Percentiles rank a stretch among this genome's conserved stretches.
Conservation (phyloP, 2,329 filamentous ascomycete genomes). For the Pseudogymnoascus pannorum region DNA sequence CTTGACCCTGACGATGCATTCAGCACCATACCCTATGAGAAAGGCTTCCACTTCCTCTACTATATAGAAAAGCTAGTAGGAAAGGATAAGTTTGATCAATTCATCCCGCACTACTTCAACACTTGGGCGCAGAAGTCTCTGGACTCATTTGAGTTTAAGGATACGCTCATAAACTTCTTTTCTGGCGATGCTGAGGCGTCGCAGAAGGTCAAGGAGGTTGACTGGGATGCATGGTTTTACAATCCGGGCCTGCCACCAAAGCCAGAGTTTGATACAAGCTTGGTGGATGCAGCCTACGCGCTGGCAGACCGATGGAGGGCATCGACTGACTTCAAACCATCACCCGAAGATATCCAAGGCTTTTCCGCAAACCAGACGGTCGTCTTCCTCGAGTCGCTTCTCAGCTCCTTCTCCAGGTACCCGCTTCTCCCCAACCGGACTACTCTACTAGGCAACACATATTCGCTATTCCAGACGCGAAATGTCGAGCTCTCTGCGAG, state of each 20-base stretch:
- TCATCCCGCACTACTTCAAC: slow-evolving; percentile 91
- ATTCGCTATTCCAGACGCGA: slow-evolving; percentile 64
- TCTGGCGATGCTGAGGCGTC: slow-evolving; percentile 53
- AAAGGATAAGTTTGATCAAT: slow-evolving; percentile 82
- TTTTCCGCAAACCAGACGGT: slow-evolving; percentile 85
- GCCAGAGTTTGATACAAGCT: slow-evolving; percentile 80
- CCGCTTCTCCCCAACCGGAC: slow-evolving; percentile 59
- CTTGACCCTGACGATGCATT: slow-evolving; percentile 96
- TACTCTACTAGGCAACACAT: slow-evolving; percentile 64
- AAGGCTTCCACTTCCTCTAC: slow-evolving; percentile 91
- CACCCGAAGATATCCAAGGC: slow-evolving; percentile 57
- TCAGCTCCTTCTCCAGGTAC: slow-evolving; percentile 51
- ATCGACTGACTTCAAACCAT: slow-evolving; percentile 56
- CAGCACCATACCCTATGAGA: slow-evolving; percentile 87
- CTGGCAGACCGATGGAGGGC: slow-evolving; percentile 77
- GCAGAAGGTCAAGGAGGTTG: slow-evolving; percentile 61
- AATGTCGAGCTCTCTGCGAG: slow-evolving; percentile 82
- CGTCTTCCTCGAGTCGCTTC: slow-evolving; percentile 75
- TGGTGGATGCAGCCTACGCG: slow-evolving; percentile 78
- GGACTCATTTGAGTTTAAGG: slow-evolving; percentile 90
- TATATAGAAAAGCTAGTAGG: slow-evolving; percentile 81
- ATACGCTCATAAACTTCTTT: slow-evolving; percentile 82
- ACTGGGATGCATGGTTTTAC: slow-evolving; percentile 90
- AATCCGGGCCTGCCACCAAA: slow-evolving; percentile 82
- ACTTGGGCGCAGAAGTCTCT: slow-evolving; percentile 80